Evolutionary conservation across 305 asterid species (phyloP), one percentile per base, ranked within the genome.

Genomic region (Petunia hybrid): DNA sequence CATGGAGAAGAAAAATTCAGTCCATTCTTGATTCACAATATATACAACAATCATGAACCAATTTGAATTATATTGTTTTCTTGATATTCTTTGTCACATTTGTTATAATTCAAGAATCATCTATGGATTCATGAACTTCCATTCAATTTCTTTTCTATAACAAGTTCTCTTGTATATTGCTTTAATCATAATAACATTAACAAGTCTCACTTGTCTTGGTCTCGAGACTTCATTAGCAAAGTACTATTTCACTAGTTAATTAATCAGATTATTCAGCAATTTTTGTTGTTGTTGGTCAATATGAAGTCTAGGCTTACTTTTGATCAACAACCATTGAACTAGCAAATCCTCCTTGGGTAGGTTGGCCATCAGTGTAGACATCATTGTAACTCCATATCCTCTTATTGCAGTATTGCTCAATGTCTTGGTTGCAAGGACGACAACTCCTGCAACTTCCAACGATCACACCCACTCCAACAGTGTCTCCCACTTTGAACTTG

Each of bases 301-400:
- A 22, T 22, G 22, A 3, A 13, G 12, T 5, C 3, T 31, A 12
- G 8, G 41, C 91, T 88, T 88, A 92, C 99, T 91, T 94, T 77
- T 94, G 98, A 86, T 95, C 84, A 78, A 92, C 94, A 13, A 95
- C 98, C 97, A 94, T 95, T 53, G 91, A 89, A 10, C 76, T 68
- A 46, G 99, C 89, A 80, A 95, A 95, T 13, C 99, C 99, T 4
- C 99, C 99, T 78, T 95, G 98, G 31, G 98, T 92, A 22, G 99
- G 92, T 6, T 86, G 88, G 6, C 99, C 98, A 76, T 95, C 98
- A 38, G 93, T 87, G 75, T 94, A 94, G 16, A 94, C 95, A 80
- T 95, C 99, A 82, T 95, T 95, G 87, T 90, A 95, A 5, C 97
- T 86, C 99, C 99, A 95, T 16, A 95, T 94, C 85, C 91, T 94